Evolutionary conservation across 257 asterid species (phyloP).

Genomic region (Plantago elongata): DNA sequence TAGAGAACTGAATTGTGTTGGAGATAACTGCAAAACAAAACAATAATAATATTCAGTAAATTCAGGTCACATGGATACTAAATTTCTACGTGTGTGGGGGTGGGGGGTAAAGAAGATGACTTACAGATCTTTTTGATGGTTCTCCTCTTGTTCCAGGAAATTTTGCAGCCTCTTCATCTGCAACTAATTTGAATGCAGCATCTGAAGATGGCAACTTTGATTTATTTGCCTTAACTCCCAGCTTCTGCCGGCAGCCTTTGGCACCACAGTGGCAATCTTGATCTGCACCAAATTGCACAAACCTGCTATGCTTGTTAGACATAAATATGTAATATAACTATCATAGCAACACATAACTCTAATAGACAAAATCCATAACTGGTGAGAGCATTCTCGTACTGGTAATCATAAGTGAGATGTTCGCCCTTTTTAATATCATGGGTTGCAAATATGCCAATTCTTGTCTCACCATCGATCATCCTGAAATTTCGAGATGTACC

Average conservation of each 20-base stretch:
- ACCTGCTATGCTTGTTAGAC: conserved; percentile 77
- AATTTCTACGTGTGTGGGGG: not conserved
- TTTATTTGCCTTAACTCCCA: conserved; percentile 76
- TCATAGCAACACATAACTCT: conserved; percentile 15
- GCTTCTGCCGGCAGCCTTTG: conserved; percentile 68
- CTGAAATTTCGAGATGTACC: conserved; percentile 38
- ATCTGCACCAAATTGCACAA: conserved; percentile 99
- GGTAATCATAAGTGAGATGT: conserved; percentile 91
- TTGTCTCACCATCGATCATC: conserved; percentile 91
- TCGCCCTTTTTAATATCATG: conserved; percentile 80
- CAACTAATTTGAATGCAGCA: conserved; percentile 62
- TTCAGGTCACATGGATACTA: not conserved
- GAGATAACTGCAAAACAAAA: not conserved
- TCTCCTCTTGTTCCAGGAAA: conserved; percentile 44
- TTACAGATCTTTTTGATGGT: conserved; percentile 42
- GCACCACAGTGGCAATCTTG: conserved; percentile 97
- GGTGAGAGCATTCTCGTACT: conserved; percentile 50
- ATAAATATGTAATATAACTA: conserved; percentile 15
- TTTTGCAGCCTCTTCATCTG: conserved; percentile 56
- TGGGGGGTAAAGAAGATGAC: conserved; percentile 15
- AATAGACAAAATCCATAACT: conserved; percentile 13
- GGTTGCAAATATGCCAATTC: conserved; percentile 95
- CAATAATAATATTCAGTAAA: conserved; percentile 3
- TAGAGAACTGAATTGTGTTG: not conserved
- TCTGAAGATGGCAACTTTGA: conserved; percentile 58